A percentile compares a stretch with the other conserved stretches of the same genome.
phyloP scores from a whole-genome alignment of 208 protist species.

The Acanthamoeba lugdunensis region DNA sequence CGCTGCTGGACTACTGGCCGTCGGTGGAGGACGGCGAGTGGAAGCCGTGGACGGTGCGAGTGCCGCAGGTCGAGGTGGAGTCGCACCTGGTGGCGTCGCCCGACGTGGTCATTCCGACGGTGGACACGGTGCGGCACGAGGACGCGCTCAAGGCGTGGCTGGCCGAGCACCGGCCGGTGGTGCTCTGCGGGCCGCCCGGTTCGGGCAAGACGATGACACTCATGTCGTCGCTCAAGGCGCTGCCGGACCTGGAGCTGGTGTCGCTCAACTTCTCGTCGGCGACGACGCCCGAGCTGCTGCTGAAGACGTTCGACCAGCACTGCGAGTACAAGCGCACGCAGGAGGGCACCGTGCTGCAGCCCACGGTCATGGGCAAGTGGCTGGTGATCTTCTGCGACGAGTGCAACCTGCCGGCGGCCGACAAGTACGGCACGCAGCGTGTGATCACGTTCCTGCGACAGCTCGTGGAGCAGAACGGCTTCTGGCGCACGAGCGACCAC shows the following conservation, averaged over 20 bases:
- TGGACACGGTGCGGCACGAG: conserved; percentile 97
- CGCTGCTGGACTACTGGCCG: conserved; percentile 76
- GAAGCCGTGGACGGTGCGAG: conserved; percentile 87
- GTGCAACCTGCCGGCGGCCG: conserved; percentile 96
- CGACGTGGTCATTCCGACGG: conserved; percentile 97
- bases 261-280: conserved; percentile 98
- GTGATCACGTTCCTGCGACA: conserved; percentile 97
- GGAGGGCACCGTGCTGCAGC: conserved; percentile 91
- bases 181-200: conserved; percentile 83
- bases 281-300: conserved; percentile 94
- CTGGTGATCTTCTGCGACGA: conserved; percentile 99
- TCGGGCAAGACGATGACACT: conserved; percentile 99
- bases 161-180: conserved; percentile 86
- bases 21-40: conserved; percentile 87
- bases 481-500: conserved; percentile 80
- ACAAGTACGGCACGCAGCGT: conserved; percentile 97
- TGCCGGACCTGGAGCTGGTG: conserved; percentile 94
- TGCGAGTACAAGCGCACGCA: conserved; percentile 94
- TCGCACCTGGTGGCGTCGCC: conserved; percentile 92
- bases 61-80: conserved; percentile 90
- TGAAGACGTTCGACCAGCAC: conserved; percentile 97
- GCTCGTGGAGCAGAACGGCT: conserved; percentile 94
- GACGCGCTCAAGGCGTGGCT: conserved; percentile 96
- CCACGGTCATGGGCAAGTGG: conserved; percentile 90
- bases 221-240: conserved; percentile 90